phyloP scores from a whole-genome alignment of 352 stramenopile species.

The Achlya hypogyna region DNA sequence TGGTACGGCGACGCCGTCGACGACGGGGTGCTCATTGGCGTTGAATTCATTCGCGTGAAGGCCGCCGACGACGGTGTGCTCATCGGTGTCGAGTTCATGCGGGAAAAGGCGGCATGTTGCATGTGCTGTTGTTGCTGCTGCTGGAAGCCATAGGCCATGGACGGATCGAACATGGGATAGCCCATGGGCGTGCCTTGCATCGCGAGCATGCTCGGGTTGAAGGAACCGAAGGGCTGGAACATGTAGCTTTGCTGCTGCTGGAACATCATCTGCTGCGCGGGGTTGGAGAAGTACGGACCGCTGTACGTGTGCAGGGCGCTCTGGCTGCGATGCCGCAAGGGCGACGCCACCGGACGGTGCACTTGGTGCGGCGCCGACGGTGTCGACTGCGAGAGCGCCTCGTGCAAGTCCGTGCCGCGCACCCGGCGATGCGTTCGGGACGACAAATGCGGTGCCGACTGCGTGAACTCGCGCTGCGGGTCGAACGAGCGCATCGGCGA shows the following conservation, averaged over 20 bases:
- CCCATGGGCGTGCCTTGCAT: neutral
- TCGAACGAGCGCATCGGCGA: neutral
- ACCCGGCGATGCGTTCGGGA: neutral
- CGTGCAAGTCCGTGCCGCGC: neutral
- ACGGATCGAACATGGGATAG: neutral
- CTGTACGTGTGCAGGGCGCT: neutral
- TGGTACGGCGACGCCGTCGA: neutral
- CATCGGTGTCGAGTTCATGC: too few species aligned
- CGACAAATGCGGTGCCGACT: conserved; percentile 1
- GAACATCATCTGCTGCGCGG: neutral
- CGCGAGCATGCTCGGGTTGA: neutral
- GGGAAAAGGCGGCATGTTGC: too few species aligned
- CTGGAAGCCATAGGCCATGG: neutral
- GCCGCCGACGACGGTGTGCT: too few species aligned
- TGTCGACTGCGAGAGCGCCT: neutral
- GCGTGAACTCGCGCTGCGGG: neutral
- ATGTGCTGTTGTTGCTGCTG: too few species aligned
- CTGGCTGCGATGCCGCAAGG: neutral
- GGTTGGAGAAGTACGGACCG: neutral
- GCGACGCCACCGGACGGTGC: neutral
- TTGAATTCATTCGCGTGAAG: neutral
- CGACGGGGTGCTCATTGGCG: neutral
- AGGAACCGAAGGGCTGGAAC: neutral
- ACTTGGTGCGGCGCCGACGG: neutral
- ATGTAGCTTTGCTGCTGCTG: neutral